phyloP scores from a whole-genome alignment of 2,329 filamentous ascomycete species.

The Fusarium mundagurra region DNA sequence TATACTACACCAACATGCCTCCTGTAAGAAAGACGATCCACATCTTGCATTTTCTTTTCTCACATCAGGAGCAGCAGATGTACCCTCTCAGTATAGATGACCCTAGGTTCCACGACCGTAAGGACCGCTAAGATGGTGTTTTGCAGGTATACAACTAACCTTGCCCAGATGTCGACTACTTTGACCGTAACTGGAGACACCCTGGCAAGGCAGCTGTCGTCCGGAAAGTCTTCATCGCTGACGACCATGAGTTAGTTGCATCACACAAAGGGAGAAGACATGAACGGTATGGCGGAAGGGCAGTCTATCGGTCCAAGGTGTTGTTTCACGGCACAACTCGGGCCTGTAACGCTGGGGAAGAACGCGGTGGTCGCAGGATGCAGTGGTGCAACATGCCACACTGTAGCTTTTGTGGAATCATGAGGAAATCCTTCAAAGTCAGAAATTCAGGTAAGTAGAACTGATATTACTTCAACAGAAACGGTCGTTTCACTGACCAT shows the following conservation, averaged over 20 bases:
- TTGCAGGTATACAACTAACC: background rate
- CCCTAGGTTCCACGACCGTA: background rate
- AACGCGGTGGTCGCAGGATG: background rate
- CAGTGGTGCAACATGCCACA: background rate
- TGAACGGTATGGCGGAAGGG: background rate
- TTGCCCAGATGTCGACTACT: background rate
- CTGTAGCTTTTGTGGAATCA: background rate
- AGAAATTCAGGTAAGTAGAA: background rate
- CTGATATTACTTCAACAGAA: accelerated
- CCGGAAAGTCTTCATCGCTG: background rate
- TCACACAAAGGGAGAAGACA: background rate
- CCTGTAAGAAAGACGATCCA: background rate
- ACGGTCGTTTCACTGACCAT: background rate
- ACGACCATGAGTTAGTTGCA: accelerated
- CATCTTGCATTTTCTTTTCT: accelerated
- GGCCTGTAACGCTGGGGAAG: background rate
- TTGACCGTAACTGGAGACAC: background rate
- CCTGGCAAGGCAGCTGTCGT: background rate
- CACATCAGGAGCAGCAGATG: background rate
- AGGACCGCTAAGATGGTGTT: accelerated
- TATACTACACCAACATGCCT: background rate
- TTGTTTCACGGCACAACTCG: background rate
- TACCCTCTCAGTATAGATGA: background rate
- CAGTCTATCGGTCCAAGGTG: background rate
- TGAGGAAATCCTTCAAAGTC: background rate